phyloP scores from a whole-genome alignment of 1,284 basidiomycete genomes.

The Macrocystidia cucumis region DNA sequence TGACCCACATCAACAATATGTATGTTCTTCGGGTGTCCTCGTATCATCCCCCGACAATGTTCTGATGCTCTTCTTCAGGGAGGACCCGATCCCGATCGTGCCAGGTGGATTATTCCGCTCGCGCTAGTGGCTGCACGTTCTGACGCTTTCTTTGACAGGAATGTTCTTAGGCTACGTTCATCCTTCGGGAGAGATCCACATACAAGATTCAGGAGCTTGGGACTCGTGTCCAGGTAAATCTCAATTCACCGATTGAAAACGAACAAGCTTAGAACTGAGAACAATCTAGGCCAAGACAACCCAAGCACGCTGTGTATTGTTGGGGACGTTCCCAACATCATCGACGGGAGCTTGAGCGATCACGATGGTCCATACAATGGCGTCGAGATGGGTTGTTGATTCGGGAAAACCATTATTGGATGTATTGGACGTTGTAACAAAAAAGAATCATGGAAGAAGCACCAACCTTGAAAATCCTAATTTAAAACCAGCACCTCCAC shows the following conservation, averaged over 20 bases:
- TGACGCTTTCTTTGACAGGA: no score
- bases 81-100: conserved; percentile 38
- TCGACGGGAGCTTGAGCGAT: conserved; percentile 27
- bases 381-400: conserved; percentile 39
- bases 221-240: conserved; percentile 24
- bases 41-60: conserved; percentile 8
- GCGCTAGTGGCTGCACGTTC: conserved; percentile 4
- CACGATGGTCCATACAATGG: conserved; percentile 49
- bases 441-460: no score
- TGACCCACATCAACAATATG: conserved; percentile 46
- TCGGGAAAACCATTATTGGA: background rate
- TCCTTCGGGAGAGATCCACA: conserved; percentile 33
- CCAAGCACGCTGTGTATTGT: conserved; percentile 36
- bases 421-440: no score
- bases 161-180: conserved; percentile 33
- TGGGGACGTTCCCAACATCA: conserved; percentile 45
- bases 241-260: background rate
- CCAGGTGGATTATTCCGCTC: conserved; percentile 23
- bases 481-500: no score
- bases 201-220: conserved; percentile 24
- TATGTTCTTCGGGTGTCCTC: conserved; percentile 17
- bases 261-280: no score
- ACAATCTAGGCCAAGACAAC: conserved; percentile 35
- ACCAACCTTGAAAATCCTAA: no score
- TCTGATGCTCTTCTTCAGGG: conserved; percentile 13